Percentiles rank a stretch among this genome's conserved stretches.
phyloP scores from a whole-genome alignment of 768 basidiomycete genomes.

The Naganishia randhawae region DNA sequence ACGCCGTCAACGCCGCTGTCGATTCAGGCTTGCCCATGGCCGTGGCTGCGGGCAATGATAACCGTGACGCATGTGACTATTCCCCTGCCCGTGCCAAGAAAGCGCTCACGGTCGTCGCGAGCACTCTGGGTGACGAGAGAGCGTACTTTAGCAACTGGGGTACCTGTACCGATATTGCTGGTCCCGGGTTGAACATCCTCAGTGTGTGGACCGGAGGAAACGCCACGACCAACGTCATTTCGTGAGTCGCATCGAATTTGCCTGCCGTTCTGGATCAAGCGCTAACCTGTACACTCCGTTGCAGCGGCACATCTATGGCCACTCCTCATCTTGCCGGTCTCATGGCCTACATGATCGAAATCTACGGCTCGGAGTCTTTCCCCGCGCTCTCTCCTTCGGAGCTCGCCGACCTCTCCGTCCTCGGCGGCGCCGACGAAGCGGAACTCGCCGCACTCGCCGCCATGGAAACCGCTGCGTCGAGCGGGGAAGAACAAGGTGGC shows the following conservation, averaged over 20 bases:
- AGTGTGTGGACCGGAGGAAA: constrained; percentile 74
- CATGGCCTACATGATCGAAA: constrained; percentile 83
- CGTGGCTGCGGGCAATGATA: constrained; percentile 85
- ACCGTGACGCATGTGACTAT: constrained; percentile 83
- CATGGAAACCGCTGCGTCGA: constrained; percentile 18
- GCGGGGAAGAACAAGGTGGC: constrained; percentile 18
- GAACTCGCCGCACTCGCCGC: constrained; percentile 14
- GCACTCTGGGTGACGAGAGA: constrained; percentile 52
- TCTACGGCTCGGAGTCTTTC: constrained; percentile 63
- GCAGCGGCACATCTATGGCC: constrained; percentile 63
- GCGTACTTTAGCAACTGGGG: constrained; percentile 81
- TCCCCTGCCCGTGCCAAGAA: constrained; percentile 86
- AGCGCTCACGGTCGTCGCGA: constrained; percentile 89
- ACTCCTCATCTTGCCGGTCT: constrained; percentile 79
- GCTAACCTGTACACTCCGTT: constrained; percentile 4
- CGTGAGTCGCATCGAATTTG: not conserved
- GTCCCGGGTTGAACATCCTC: constrained; percentile 81
- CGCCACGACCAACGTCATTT: constrained; percentile 67
- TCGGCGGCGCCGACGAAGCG: constrained; percentile 58
- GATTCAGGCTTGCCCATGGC: constrained; percentile 85
- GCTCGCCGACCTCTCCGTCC: constrained; percentile 17
- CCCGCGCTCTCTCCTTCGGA: constrained; percentile 15
- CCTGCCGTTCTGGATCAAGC: not conserved
- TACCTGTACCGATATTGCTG: constrained; percentile 85
- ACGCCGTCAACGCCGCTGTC: constrained; percentile 79